Conservation (phyloP, 306 rosid genomes). For the Begonia masoniana region DNA sequence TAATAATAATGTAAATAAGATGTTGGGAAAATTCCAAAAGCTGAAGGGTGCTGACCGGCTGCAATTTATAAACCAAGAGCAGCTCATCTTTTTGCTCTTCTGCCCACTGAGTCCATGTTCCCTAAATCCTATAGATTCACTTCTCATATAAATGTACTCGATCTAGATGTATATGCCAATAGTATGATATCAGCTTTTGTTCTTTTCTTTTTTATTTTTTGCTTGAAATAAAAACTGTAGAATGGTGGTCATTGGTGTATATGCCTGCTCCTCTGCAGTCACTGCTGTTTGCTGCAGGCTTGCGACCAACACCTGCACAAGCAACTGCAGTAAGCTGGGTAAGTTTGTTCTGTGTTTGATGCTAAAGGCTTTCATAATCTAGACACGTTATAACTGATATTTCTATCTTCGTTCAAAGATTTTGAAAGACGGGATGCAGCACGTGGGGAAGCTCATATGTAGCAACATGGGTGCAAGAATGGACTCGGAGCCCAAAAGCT, state of each 20-base stretch:
- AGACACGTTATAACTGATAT: not conserved
- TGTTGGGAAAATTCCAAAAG: too few species aligned
- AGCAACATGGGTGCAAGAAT: constrained; percentile 91
- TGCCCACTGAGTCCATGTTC: too few species aligned
- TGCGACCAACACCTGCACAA: constrained; percentile 94
- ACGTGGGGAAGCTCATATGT: constrained; percentile 84
- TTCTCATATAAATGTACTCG: too few species aligned
- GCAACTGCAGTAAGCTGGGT: constrained; percentile 99
- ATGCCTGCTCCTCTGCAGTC: constrained; percentile 78
- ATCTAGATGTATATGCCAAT: too few species aligned
- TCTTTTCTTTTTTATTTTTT: not conserved
- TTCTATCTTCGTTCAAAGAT: constrained; percentile 33
- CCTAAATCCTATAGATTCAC: too few species aligned
- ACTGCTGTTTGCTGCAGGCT: constrained; percentile 96
- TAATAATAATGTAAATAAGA: too few species aligned
- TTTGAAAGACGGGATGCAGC: constrained; percentile 94
- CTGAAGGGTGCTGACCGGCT: too few species aligned
- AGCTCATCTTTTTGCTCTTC: too few species aligned
- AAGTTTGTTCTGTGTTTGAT: constrained; percentile 24
- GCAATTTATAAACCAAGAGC: too few species aligned
- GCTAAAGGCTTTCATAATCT: constrained; percentile 5
- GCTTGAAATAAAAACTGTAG: constrained; percentile 5
- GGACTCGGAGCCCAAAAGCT: constrained; percentile 94
- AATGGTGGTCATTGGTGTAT: constrained; percentile 19
- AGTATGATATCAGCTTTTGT: not conserved